phyloP scores from a whole-genome alignment of 345 rosid species.

The Atalantia buxifolia region DNA sequence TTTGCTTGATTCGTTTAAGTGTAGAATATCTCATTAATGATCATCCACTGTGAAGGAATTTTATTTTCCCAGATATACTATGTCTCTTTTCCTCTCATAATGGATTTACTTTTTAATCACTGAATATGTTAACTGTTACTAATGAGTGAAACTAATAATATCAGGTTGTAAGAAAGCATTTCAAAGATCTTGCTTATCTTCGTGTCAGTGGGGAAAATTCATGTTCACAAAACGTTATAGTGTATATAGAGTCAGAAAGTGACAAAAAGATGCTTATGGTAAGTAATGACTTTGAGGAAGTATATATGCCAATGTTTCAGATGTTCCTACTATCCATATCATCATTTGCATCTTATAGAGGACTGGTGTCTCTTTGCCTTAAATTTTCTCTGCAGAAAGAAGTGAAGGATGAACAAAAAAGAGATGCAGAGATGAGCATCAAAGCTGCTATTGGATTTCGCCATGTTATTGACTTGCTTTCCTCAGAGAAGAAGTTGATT shows the following conservation, averaged over 20 bases:
- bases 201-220: constrained; percentile 35
- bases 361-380: neutral
- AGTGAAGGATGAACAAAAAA: constrained; percentile 53
- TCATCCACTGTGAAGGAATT: neutral
- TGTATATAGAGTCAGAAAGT: constrained; percentile 59
- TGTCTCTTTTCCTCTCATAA: neutral
- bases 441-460: constrained; percentile 77
- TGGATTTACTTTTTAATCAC: neutral
- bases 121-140: neutral
- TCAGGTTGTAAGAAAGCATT: constrained; percentile 66
- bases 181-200: constrained; percentile 65
- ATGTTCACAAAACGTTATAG: constrained; percentile 43
- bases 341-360: neutral
- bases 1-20: neutral
- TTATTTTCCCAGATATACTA: neutral
- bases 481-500: constrained; percentile 76
- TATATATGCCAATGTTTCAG: neutral
- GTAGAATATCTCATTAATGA: neutral
- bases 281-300: constrained; percentile 23
- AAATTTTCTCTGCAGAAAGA: constrained; percentile 50
- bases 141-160: constrained; percentile 1
- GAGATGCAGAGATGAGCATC: constrained; percentile 53
- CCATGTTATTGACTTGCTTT: constrained; percentile 83
- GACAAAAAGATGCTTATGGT: constrained; percentile 72
- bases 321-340: neutral